Evolutionary conservation across 1,139 yeast genomes (phyloP).

Genomic region (Casaregolazyma suthepensis): DNA sequence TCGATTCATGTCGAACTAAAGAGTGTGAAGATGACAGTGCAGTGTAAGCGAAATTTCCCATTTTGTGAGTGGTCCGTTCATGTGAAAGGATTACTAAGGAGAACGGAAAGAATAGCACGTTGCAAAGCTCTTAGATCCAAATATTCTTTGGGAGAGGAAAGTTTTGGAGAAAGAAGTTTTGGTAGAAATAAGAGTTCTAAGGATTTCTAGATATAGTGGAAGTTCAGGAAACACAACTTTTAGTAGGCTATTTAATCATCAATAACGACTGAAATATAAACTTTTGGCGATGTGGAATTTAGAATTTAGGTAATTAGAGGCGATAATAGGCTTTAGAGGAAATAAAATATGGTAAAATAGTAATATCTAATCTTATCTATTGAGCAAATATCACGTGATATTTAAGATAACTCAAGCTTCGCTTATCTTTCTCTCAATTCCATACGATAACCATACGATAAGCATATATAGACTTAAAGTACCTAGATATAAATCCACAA

Average conservation of each 20-base stretch:
- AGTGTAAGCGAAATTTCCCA: background rate
- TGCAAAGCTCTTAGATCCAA: background rate
- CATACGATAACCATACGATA: no score
- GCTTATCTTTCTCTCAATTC: no score
- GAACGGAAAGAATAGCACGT: background rate
- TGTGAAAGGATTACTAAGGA: background rate
- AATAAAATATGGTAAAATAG: background rate
- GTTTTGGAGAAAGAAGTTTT: background rate
- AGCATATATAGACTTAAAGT: no score
- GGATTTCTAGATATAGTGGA: background rate
- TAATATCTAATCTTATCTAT: background rate
- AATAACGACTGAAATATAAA: background rate
- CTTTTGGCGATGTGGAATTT: background rate
- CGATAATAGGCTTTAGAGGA: background rate
- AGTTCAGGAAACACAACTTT: background rate
- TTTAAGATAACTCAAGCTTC: background rate
- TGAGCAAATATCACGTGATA: background rate
- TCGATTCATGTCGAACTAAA: background rate
- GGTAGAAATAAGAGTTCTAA: background rate
- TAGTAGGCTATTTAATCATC: background rate
- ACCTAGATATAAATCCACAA: no score
- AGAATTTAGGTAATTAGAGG: background rate
- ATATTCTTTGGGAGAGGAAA: no score
- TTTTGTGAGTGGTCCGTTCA: background rate
- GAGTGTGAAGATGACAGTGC: background rate